Base-by-base conservation (phyloP, 306 rosid genomes). In the Lithocarpus polystachyus region DNA sequence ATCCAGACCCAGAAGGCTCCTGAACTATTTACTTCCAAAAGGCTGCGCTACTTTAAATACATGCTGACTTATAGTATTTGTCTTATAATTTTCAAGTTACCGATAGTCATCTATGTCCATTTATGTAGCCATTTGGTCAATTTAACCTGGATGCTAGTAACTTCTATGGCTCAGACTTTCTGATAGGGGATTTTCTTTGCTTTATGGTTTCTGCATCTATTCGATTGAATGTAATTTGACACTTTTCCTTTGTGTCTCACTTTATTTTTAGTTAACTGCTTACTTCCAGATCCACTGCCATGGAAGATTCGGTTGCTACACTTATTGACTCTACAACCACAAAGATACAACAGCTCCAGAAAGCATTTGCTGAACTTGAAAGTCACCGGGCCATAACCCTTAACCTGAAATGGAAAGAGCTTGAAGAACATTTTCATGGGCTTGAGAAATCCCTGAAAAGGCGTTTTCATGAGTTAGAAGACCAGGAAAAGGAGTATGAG, bases 361-460 rank as follows among this genome's bases (percentile, higher is more conserved):
- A 87, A 86, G 99, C 99, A 51, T 96, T 96, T 87, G 97, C 99
- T 83, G 99, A 96, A 83, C 99, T 96, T 79, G 98, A 96, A 88
- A 92, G 97, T 76, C 92, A 93, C 87, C 85, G 96, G 76, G 94
- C 98, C 7, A 85, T 93, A 61, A 88, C 98, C 72, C 93, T 93
- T 60, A 96, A 96, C 84, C 0, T 96, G 87, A 96, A 93, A 86
- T 96, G 99, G 99, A 96, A 91, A 83, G 98, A 96, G 85, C 90
- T 96, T 37, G 99, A 96, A 87, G 99, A 89, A 64, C 99, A 93
- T 80, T 91, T 96, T 23, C 97, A 91, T 53, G 99, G 99, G 78
- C 96, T 96, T 72, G 99, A 96, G 85, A 96, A 93, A 82, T 96
- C 99, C 81, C 81, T 96, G 76, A 96, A 96, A 87, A 91, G 99